Evolutionary conservation across 106 monocot genomes (phyloP).

Genomic region (Platanthera guangdongensis): DNA sequence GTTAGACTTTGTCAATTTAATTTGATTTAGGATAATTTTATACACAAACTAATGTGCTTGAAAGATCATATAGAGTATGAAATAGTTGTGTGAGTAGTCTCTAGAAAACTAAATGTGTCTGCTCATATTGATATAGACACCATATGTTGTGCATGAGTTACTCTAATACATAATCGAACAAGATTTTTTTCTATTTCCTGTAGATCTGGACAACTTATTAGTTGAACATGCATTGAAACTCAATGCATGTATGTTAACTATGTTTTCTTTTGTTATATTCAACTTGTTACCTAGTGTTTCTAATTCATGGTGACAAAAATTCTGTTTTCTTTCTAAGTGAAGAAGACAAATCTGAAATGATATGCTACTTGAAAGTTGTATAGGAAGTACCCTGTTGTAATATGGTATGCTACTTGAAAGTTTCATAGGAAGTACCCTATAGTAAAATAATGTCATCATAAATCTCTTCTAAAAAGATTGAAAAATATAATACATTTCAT

Average conservation of each 20-base stretch:
- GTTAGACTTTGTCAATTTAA: neutral
- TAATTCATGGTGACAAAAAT: neutral
- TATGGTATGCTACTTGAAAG: constrained; percentile 33
- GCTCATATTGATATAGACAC: neutral
- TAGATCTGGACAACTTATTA: neutral
- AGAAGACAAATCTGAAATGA: constrained; percentile 98
- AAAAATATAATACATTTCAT: neutral
- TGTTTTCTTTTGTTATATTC: neutral
- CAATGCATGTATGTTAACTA: neutral
- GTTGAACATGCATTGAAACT: neutral
- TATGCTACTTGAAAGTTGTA: constrained; percentile 13
- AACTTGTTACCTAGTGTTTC: neutral
- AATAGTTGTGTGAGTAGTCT: neutral
- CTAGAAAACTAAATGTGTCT: neutral
- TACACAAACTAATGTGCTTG: neutral
- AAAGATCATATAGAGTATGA: neutral
- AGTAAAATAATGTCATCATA: neutral
- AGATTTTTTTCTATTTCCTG: neutral
- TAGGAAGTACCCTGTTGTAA: neutral
- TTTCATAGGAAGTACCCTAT: neutral
- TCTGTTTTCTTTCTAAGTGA: constrained; percentile 89
- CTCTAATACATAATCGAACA: neutral
- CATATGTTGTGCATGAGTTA: neutral
- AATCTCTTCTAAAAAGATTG: neutral
- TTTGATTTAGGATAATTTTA: neutral